Conservation (phyloP, 306 rosid genomes). For the Cicer pinnatifidum region DNA sequence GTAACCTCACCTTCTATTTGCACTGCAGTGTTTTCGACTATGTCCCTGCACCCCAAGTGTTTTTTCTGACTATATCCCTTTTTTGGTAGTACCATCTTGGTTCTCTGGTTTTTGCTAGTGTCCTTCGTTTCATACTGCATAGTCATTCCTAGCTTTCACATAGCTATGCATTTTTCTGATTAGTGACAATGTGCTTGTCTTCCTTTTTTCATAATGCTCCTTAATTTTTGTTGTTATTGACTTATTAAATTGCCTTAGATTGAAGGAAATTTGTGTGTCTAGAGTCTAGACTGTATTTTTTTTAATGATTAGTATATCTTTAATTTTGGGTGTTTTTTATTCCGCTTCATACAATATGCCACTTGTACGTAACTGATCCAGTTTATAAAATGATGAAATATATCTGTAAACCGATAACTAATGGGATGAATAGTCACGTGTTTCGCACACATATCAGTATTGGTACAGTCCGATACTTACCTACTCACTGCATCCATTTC, state of each 20-base stretch:
- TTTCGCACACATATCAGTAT: not conserved
- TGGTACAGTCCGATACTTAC: not conserved
- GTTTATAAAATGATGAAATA: too few relatives aligned
- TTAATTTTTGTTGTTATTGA: not conserved
- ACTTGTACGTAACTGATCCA: not conserved
- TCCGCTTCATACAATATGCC: not conserved
- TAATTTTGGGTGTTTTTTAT: not conserved
- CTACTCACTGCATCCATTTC: not conserved
- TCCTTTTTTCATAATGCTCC: not conserved
- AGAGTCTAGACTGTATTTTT: not conserved
- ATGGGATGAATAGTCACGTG: too few relatives aligned
- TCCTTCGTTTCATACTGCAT: not conserved
- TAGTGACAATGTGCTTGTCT: too few relatives aligned
- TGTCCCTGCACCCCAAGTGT: not conserved
- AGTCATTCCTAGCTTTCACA: not conserved
- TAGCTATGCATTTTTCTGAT: not conserved
- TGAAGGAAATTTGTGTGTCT: not conserved
- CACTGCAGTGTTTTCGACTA: not conserved
- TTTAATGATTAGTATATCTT: not conserved
- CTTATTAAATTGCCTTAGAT: not conserved
- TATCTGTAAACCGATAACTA: too few relatives aligned
- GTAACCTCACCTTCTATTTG: not conserved
- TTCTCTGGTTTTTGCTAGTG: constrained; percentile 1
- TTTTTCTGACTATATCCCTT: not conserved
- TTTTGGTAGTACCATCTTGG: not conserved